Percentiles rank a stretch among this genome's conserved stretches.
Evolutionary conservation across 1,139 yeast species (phyloP).

Genomic region (Candida mesenterica): DNA sequence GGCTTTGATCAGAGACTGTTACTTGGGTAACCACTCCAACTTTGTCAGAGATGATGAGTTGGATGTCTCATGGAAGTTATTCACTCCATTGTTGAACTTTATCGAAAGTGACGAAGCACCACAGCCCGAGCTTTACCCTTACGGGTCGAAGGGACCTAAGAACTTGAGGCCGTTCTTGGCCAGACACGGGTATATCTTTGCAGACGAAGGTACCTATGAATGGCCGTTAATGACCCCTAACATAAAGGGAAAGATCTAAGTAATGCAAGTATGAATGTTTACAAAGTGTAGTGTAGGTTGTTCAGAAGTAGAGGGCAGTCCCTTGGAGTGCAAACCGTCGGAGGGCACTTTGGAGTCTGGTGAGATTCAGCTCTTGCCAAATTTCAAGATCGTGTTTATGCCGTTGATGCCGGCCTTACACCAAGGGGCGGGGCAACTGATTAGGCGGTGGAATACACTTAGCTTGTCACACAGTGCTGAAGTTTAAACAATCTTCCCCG

Average conservation of each 20-base stretch:
- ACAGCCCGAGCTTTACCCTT: conserved; percentile 64
- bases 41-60: conserved; percentile 98
- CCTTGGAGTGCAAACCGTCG: too few species aligned
- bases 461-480: too few species aligned
- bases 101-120: conserved; percentile 73
- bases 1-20: conserved; percentile 86
- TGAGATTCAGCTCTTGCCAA: too few species aligned
- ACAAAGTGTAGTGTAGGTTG: too few species aligned
- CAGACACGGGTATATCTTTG: conserved; percentile 67
- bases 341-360: too few species aligned
- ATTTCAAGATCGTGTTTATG: too few species aligned
- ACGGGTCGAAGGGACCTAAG: conserved; percentile 90
- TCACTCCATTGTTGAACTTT: conserved; percentile 83
- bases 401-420: too few species aligned
- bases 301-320: too few species aligned
- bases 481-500: too few species aligned
- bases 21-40: conserved; percentile 91
- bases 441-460: too few species aligned
- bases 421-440: too few species aligned
- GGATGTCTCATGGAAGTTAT: conserved; percentile 87
- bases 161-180: conserved; percentile 59
- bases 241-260: conserved; percentile 36
- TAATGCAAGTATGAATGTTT: background rate
- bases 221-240: conserved; percentile 79
- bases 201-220: conserved; percentile 61